Conservation (phyloP, 306 rosid genomes). For the Corylus avellana region DNA sequence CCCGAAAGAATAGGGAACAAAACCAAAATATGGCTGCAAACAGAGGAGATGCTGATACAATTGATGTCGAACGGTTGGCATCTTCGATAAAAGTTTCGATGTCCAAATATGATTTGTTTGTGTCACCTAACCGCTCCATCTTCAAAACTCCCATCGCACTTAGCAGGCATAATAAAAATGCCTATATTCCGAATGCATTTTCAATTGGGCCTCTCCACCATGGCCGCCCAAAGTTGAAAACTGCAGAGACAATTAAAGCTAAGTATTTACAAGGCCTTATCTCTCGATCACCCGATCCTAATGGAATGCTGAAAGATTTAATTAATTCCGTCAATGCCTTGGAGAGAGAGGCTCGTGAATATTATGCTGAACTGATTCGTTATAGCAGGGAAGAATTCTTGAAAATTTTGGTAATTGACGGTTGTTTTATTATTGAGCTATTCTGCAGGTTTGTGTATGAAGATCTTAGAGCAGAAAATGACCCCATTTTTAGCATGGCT, state of each 20-base stretch:
- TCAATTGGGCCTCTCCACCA: conserved; percentile 31
- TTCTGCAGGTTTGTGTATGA: conserved; percentile 8
- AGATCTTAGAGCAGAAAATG: background rate
- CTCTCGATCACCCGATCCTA: too few relatives aligned
- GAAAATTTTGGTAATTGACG: conserved; percentile 30
- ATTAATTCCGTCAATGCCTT: background rate
- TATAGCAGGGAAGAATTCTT: background rate
- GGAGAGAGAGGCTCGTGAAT: background rate
- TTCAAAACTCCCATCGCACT: conserved; percentile 24
- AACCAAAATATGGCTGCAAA: background rate
- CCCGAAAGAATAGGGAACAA: background rate
- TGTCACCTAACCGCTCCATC: conserved; percentile 14
- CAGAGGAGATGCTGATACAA: background rate
- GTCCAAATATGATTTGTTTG: background rate
- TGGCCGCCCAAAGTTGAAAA: background rate
- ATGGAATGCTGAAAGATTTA: background rate
- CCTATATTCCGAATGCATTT: conserved; percentile 2
- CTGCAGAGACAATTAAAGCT: conserved; percentile 4
- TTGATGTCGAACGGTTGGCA: background rate
- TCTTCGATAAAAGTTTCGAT: background rate
- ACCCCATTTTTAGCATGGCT: background rate
- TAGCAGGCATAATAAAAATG: background rate
- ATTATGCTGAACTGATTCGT: background rate
- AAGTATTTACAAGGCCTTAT: background rate
- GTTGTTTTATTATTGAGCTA: conserved; percentile 34